Conservation (phyloP, 495 filamentous ascomycete species). For the Aspergillus bertholletiae region DNA sequence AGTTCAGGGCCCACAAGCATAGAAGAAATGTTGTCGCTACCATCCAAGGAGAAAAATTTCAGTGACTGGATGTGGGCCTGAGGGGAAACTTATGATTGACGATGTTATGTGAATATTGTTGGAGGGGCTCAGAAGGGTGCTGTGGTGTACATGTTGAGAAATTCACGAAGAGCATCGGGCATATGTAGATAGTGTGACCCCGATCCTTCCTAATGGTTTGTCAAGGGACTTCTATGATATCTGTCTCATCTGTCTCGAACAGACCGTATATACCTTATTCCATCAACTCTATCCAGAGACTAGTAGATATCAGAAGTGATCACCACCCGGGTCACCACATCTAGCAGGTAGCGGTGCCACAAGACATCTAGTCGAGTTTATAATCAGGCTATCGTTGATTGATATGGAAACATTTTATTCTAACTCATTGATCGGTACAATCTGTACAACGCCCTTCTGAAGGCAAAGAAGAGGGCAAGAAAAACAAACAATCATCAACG, state of each 20-base stretch:
- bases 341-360: no score
- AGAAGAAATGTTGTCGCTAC: conserved; percentile 82
- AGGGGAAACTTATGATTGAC: conserved; percentile 18
- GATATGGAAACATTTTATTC: conserved; percentile 12
- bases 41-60: conserved; percentile 83
- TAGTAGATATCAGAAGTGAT: no score
- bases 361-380: no score
- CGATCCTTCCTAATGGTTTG: no score
- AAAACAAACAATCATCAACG: conserved; percentile 37
- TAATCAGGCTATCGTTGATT: background rate
- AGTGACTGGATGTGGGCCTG: conserved; percentile 27
- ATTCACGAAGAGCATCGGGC: no score
- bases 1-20: conserved; percentile 79
- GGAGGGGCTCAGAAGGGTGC: background rate
- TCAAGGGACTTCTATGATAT: no score
- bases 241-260: no score
- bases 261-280: no score
- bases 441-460: conserved; percentile 21
- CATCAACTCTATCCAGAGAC: no score
- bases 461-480: conserved; percentile 10
- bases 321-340: no score
- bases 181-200: background rate
- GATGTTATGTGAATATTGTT: conserved; percentile 3
- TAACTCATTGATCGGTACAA: conserved; percentile 21
- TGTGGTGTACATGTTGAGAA: background rate